Conservation (phyloP, 768 basidiomycete species). For the Hydnomerulius pinastri region DNA sequence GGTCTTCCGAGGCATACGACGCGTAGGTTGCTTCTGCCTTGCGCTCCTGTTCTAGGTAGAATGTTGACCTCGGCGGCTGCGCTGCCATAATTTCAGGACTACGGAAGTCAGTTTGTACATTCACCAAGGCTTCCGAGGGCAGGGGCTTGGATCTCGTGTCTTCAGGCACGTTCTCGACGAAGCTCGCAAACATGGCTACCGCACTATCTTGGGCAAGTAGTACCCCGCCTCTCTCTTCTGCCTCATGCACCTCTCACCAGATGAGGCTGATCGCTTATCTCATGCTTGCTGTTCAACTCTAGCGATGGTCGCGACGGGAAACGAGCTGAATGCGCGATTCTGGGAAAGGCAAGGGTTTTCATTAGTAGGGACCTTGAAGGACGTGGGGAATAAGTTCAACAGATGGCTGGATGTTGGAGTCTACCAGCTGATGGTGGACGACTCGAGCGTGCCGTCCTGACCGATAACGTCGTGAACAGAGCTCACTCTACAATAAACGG, state of each 20-base stretch:
- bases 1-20: background rate
- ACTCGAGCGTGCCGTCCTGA: background rate
- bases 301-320: constrained; percentile 3
- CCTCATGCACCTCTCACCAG: no score
- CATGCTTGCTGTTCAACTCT: no score
- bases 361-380: background rate
- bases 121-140: constrained; percentile 1
- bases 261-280: no score
- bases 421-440: constrained; percentile 1
- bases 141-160: background rate
- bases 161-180: background rate
- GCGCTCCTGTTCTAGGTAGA: background rate
- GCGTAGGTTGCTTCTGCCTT: background rate
- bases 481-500: no score
- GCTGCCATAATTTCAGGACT: no score
- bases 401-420: constrained; percentile 3
- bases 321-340: background rate
- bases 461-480: no score
- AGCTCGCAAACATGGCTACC: background rate
- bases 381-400: background rate
- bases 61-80: no score
- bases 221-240: background rate
- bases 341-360: constrained; percentile 2
- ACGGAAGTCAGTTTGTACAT: constrained; percentile 3
- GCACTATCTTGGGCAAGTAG: background rate